Base-by-base conservation (phyloP, 2,329 filamentous ascomycete genomes). In the Domatiomyces globalis region DNA sequence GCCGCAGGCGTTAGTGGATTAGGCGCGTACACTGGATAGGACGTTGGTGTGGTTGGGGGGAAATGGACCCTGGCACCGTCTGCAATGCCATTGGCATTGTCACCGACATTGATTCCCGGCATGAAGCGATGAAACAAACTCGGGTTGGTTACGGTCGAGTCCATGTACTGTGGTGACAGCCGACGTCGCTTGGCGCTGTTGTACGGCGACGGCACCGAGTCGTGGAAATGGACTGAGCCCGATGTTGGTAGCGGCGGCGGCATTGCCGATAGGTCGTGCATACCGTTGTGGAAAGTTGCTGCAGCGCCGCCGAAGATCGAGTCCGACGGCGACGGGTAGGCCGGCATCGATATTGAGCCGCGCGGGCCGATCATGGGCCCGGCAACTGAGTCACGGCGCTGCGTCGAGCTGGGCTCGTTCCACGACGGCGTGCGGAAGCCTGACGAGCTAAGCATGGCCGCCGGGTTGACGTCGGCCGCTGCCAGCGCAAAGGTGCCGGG, bases 1-100 rank as follows among this genome's bases (percentile, higher is more conserved):
- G 69, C 67, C 1, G 66, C 66, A 15, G 71, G 69, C 2, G 67
- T 75, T 52, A 66, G 62, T 22, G 66, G 73, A 33, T 63, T 67
- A 20, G 56, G 66, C 6, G 46, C 29, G 15, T 10, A 39, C 2
- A 39, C 10, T 39, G 33, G 33, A 15, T 39, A 39, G 10, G 33
- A 39, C 17, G 55, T 56, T 5, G 56, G 55, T 10, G 58, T 61
- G 29, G 55, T 49, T 3, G 59, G 55, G 27, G 57, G 54, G 48
- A 58, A 59, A 25, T 57, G 57, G 33, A 56, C 54, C 27, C 56
- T 49, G 12, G 56, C 50, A 10, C 49, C 19, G 27, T 61, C 57
- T 15, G 59, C 59, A 7, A 52, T 45, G 5, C 58, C 54, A 29
- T 58, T 56, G 12, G 33, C 9, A 39, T 39, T 39, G 33, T 39